Conservation (phyloP, 1,284 basidiomycete genomes). For the Microstroma glucosiphilum region DNA sequence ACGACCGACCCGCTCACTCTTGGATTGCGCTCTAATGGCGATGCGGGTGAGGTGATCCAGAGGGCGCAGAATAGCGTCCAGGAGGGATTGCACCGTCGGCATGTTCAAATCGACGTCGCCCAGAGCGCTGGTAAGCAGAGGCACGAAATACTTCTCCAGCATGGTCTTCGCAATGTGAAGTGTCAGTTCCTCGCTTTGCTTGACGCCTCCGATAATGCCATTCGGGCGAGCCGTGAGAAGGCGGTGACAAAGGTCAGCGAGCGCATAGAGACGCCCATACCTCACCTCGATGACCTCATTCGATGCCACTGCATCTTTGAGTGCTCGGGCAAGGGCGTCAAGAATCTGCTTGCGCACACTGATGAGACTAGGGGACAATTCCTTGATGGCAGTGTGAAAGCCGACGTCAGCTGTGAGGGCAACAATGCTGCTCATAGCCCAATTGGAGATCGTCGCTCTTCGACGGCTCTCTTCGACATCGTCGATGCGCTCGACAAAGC, state of each 20-base stretch:
- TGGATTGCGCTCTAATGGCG: slow-evolving; percentile 65
- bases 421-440: slow-evolving; percentile 85
- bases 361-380: slow-evolving; percentile 64
- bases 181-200: slow-evolving; percentile 64
- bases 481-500: slow-evolving; percentile 25
- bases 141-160: slow-evolving; percentile 95
- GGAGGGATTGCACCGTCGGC: slow-evolving; percentile 77
- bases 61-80: slow-evolving; percentile 78
- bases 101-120: slow-evolving; percentile 94
- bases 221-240: slow-evolving; percentile 72
- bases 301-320: slow-evolving; percentile 68
- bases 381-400: slow-evolving; percentile 63
- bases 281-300: slow-evolving; percentile 67
- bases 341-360: slow-evolving; percentile 81
- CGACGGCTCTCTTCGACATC: slow-evolving; percentile 41
- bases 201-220: slow-evolving; percentile 10
- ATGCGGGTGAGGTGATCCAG: slow-evolving; percentile 89
- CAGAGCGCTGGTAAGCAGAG: slow-evolving; percentile 77
- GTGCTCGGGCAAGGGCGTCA: slow-evolving; percentile 75
- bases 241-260: slow-evolving; percentile 81
- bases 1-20: slow-evolving; percentile 3
- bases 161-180: slow-evolving; percentile 94
- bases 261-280: slow-evolving; percentile 81
- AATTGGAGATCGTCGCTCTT: slow-evolving; percentile 54
- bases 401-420: slow-evolving; percentile 78